Evolutionary conservation across 352 stramenopile genomes (phyloP), one percentile per base, ranked within the genome.

Genomic region (Globisporangium middletonii): DNA sequence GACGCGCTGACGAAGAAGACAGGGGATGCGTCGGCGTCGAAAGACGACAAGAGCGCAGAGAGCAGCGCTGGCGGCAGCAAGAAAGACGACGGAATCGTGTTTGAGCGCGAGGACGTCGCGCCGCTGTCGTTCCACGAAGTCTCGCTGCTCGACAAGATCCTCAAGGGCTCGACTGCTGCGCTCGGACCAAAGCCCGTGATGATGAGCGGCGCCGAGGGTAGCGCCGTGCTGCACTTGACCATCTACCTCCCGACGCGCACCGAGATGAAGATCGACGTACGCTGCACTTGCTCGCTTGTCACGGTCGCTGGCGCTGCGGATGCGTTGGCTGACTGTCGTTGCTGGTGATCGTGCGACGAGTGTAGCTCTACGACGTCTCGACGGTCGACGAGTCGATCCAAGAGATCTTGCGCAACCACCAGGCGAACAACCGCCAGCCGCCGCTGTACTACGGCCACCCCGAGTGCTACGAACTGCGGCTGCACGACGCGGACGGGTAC

Each of bases 371-470:
- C 57, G 86, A 95, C 56, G 73, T 88, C 6, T 92, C 83, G 46
- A 95, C 82, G 0, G 86, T 95, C 16, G 86, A 95, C 53, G 86
- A 95, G 62, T 85, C 83, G 38, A 95, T 95, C 54, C 82, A 94
- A 43, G 80, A 92, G 55, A 81, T 95, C 33, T 50, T 95, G 48
- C 73, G 78, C 18, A 75, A 73, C 18, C 86, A 94, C 55, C 77
- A 91, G 50, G 70, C 64, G n/a, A 77, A 89, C 50, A 71, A 63
- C 16, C 67, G 68, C 7, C 74, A 92, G 55, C 83, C 86, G 18
- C 49, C 68, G 38, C 60, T 95, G 37, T 95, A 95, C 57, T 95
- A 95, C 46, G 86, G 83, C 1, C 86, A 95, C 45, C 77, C 83
- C 0, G 86, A 95, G 63, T 95, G 86, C 63, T 95, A 95, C 58